Percentiles rank a stretch among this genome's conserved stretches.
phyloP scores from a whole-genome alignment of 2,329 filamentous ascomycete species.

The Chaetomium sp. region DNA sequence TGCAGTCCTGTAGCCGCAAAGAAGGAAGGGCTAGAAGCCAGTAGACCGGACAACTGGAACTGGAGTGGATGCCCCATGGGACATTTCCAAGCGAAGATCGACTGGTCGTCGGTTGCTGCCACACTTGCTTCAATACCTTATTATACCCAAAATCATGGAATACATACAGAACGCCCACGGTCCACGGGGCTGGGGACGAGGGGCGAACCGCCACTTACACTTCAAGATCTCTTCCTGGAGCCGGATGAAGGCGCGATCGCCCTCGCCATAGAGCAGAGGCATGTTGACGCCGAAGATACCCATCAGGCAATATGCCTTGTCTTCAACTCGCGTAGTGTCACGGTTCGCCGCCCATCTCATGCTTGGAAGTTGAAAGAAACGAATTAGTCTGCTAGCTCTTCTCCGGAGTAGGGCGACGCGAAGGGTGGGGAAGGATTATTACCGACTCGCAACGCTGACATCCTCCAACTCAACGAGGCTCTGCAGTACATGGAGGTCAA shows the following conservation, averaged over 20 bases:
- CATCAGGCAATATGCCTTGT: slow-evolving; percentile 9
- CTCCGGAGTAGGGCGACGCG: background rate
- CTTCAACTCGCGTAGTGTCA: slow-evolving; percentile 2
- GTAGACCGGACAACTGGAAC: no score
- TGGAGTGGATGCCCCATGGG: no score
- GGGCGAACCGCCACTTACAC: no score
- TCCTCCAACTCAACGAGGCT: background rate
- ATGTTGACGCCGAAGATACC: slow-evolving; percentile 15
- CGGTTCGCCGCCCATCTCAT: slow-evolving; percentile 9
- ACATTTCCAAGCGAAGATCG: no score
- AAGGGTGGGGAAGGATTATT: background rate
- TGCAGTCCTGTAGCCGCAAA: no score
- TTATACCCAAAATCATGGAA: no score
- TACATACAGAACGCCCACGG: no score
- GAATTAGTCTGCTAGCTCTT: background rate
- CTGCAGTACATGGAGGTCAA: background rate
- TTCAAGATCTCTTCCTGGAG: no score
- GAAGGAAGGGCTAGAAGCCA: no score
- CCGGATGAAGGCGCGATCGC: background rate
- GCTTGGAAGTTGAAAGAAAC: background rate
- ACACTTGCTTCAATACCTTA: no score
- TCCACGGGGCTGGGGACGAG: no score
- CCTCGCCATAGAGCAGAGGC: slow-evolving; percentile 16
- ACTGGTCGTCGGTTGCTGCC: no score
- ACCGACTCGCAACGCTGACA: background rate